Evolutionary conservation across 352 stramenopile species (phyloP).

Genomic region (Phytophthora ramorum): DNA sequence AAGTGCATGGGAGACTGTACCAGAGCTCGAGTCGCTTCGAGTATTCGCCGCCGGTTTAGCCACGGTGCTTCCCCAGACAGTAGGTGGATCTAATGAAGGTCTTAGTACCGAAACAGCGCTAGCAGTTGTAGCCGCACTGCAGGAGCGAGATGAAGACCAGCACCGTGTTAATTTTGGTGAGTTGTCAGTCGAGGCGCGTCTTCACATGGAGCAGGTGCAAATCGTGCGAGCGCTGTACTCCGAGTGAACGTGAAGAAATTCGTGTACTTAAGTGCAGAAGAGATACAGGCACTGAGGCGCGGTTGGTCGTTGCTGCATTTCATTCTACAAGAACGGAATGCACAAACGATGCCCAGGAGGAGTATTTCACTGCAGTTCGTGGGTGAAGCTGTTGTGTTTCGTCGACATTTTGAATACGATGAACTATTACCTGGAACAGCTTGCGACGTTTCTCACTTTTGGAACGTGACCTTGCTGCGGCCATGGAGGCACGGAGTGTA

Average conservation of each 20-base stretch:
- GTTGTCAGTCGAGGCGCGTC: not conserved
- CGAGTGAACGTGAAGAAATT: not conserved
- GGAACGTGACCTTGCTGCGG: slow-evolving; percentile 48
- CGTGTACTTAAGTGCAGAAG: too few species aligned
- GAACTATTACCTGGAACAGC: slow-evolving; percentile 54
- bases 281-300: too few species aligned
- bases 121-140: not conserved
- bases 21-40: not conserved
- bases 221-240: not conserved
- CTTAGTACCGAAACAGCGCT: not conserved
- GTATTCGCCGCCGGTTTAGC: slow-evolving; percentile 5
- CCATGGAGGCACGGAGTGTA: slow-evolving; percentile 47
- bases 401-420: slow-evolving; percentile 58
- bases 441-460: slow-evolving; percentile 53
- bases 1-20: slow-evolving; percentile 7
- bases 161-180: slow-evolving; percentile 8
- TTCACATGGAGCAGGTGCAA: slow-evolving; percentile 6
- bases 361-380: slow-evolving; percentile 38
- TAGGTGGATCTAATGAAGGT: not conserved
- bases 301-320: slow-evolving; percentile 11
- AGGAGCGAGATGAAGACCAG: slow-evolving; percentile 11
- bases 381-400: slow-evolving; percentile 46
- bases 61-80: slow-evolving; percentile 1
- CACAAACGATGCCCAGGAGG: too few species aligned
- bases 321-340: slow-evolving; percentile 30